Percentiles rank a stretch among this genome's conserved stretches.
phyloP scores from a whole-genome alignment of 2,329 filamentous ascomycete genomes.

The Fusarium equiseti region DNA sequence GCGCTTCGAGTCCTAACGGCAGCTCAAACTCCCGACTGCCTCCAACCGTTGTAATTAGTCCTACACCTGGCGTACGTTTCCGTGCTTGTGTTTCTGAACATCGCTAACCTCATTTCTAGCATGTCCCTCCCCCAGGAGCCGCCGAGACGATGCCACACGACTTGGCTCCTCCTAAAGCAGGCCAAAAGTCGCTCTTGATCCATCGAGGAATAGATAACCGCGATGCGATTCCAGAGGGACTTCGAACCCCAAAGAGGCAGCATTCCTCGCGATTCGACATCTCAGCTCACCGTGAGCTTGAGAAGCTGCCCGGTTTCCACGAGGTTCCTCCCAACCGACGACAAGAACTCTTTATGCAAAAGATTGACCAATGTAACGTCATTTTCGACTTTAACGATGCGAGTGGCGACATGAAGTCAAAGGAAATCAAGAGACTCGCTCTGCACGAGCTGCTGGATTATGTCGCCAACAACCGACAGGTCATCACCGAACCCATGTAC shows the following conservation, averaged over 20 bases:
- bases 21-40: conserved; percentile 63
- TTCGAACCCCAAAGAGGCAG: conserved; percentile 94
- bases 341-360: conserved; percentile 99
- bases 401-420: conserved; percentile 98
- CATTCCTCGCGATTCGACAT: conserved; percentile 98
- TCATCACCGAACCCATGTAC: conserved; percentile 99
- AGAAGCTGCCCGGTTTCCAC: conserved; percentile 97
- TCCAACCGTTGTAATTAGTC: conserved; percentile 93
- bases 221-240: conserved; percentile 89
- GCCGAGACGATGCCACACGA: conserved; percentile 99
- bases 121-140: conserved; percentile 90
- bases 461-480: conserved; percentile 97
- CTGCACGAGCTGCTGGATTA: conserved; percentile 97
- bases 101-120: conserved; percentile 58
- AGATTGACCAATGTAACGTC: conserved; percentile 99
- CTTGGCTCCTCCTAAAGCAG: conserved; percentile 91
- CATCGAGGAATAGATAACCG: conserved; percentile 91
- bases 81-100: neutral
- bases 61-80: conserved; percentile 84
- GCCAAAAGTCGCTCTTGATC: conserved; percentile 87
- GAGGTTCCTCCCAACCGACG: conserved; percentile 95
- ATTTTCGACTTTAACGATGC: conserved; percentile 99
- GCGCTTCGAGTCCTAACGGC: conserved; percentile 54
- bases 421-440: conserved; percentile 97
- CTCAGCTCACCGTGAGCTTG: conserved; percentile 93